These are phyloP conservation scores for Leccinum subtestaceum DNA, from an alignment of 768 basidiomycete genomes.

Conservation along the genomic window DNA sequence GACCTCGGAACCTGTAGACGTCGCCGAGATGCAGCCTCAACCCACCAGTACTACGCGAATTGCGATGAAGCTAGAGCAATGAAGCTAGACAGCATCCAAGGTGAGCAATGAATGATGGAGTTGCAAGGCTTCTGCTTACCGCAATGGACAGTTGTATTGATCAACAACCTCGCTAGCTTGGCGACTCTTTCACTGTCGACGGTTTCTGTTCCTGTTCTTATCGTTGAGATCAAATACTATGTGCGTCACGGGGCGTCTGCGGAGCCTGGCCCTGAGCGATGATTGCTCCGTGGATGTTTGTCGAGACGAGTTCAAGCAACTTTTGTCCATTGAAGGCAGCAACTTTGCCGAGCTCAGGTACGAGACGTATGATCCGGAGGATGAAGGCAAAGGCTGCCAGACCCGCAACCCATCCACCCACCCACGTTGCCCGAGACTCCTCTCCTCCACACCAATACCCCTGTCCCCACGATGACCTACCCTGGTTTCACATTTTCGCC, in stretches of 20 bases:
- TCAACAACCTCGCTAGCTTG: slow-evolving; percentile 65
- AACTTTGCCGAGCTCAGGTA: slow-evolving; percentile 94
- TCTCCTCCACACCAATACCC: slow-evolving; percentile 51
- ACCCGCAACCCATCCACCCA: slow-evolving; percentile 31
- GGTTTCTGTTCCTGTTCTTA: slow-evolving; percentile 78
- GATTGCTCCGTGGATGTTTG: slow-evolving; percentile 53
- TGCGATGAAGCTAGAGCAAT: too few relatives aligned
- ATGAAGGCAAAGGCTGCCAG: slow-evolving; percentile 43
- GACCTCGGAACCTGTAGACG: slow-evolving; percentile 8
- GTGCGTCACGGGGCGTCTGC: slow-evolving; percentile 76
- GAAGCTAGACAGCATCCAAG: slow-evolving; percentile 80
- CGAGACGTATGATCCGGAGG: slow-evolving; percentile 80
- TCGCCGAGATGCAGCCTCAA: slow-evolving; percentile 1
- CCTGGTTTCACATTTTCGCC: slow-evolving; percentile 53
- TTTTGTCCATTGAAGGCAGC: slow-evolving; percentile 90
- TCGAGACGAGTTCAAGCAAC: slow-evolving; percentile 70
- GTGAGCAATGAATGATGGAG: slow-evolving; percentile 39
- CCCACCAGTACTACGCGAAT: slow-evolving; percentile 69
- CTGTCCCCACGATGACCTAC: slow-evolving; percentile 56
- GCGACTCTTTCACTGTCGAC: slow-evolving; percentile 90
- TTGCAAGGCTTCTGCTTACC: slow-evolving; percentile 11
- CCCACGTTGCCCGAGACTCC: slow-evolving; percentile 54
- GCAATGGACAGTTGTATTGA: slow-evolving; percentile 58
- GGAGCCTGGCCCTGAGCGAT: slow-evolving; percentile 79
- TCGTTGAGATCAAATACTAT: slow-evolving; percentile 71